Evolutionary conservation across 176 grass and related monocot genomes (phyloP).

Genomic region (Raddia guianensis): DNA sequence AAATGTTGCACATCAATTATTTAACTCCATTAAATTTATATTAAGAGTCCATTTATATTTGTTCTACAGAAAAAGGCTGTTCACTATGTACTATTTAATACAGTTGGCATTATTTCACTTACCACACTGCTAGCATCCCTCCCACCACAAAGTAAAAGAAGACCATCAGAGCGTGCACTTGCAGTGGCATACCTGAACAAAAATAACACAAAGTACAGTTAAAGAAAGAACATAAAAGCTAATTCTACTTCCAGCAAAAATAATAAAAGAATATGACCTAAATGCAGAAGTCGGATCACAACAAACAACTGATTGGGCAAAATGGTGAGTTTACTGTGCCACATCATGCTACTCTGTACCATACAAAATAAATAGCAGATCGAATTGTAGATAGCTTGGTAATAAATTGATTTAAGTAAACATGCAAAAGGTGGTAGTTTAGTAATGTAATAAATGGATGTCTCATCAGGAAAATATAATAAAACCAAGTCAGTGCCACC

Average conservation of each 20-base stretch:
- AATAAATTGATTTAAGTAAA: conserved; percentile 23
- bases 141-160: conserved; percentile 96
- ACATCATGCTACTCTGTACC: conserved; percentile 30
- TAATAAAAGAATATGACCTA: conserved; percentile 27
- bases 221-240: conserved; percentile 22
- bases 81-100: conserved; percentile 5
- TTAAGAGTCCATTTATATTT: conserved; percentile 11
- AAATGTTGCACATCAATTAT: background rate
- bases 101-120: conserved; percentile 29
- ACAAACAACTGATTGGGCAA: conserved; percentile 38
- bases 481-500: conserved; percentile 12
- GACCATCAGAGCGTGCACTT: conserved; percentile 97
- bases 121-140: conserved; percentile 99
- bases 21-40: conserved; percentile 3
- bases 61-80: background rate
- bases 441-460: background rate
- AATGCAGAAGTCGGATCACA: conserved; percentile 35
- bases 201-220: conserved; percentile 34
- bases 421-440: conserved; percentile 18
- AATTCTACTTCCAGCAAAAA: conserved; percentile 24
- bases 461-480: conserved; percentile 22
- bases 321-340: conserved; percentile 34
- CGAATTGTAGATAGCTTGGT: conserved; percentile 33
- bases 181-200: conserved; percentile 97
- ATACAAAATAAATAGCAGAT: conserved; percentile 42